phyloP scores from a whole-genome alignment of 1,284 basidiomycete species.

The Ustanciosporium gigantosporum region DNA sequence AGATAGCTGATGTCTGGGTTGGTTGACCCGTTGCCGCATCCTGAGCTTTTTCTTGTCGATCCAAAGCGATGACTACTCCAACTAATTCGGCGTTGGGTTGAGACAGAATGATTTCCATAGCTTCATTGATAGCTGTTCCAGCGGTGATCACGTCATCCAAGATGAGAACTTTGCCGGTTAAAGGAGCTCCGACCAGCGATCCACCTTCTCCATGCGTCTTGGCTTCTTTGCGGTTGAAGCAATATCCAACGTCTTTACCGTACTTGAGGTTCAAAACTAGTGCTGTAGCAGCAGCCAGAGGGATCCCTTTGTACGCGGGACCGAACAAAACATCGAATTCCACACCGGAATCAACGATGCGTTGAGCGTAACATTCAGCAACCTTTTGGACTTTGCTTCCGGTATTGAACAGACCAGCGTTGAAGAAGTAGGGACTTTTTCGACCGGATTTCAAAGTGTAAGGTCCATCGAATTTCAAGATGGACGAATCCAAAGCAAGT shows the following conservation, averaged over 20 bases:
- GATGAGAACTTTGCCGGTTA: conserved; percentile 75
- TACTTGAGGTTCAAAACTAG: conserved; percentile 73
- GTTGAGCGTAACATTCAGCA: conserved; percentile 79
- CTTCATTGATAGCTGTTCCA: conserved; percentile 65
- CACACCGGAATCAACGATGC: conserved; percentile 67
- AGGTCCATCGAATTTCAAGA: conserved; percentile 58
- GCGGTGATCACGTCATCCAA: conserved; percentile 97
- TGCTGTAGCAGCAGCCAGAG: conserved; percentile 85
- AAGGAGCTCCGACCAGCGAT: conserved; percentile 79
- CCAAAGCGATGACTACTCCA: conserved; percentile 87
- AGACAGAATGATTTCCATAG: conserved; percentile 49
- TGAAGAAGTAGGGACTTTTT: conserved; percentile 94
- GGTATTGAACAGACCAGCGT: conserved; percentile 80
- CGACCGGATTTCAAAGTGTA: conserved; percentile 78
- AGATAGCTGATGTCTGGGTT: conserved; percentile 54
- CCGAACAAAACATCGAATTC: conserved; percentile 89
- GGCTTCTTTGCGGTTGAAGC: conserved; percentile 92
- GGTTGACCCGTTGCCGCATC: conserved; percentile 62
- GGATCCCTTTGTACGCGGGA: conserved; percentile 97
- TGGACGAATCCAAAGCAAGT: conserved; percentile 46
- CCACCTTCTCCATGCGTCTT: conserved; percentile 99
- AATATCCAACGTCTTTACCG: conserved; percentile 74
- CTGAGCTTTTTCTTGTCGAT: conserved; percentile 82
- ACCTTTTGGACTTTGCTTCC: conserved; percentile 79
- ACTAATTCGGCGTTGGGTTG: conserved; percentile 65